These are phyloP conservation scores for Termitomyces titanicus DNA, from an alignment of 768 basidiomycete species.

Conservation along the genomic window DNA sequence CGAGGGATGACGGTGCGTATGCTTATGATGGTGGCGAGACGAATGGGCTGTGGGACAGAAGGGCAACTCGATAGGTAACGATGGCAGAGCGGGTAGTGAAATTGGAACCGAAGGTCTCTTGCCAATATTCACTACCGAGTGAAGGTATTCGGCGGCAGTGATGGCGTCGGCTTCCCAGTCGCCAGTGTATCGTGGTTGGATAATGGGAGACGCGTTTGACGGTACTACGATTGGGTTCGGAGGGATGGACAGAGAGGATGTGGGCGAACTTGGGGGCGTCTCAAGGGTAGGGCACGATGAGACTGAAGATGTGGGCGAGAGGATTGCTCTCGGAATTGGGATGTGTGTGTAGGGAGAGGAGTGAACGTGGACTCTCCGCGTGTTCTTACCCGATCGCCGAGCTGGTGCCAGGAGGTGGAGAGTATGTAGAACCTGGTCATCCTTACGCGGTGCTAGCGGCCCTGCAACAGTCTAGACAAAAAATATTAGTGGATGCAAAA, in stretches of 20 bases:
- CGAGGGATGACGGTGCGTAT: not conserved
- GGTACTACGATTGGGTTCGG: not conserved
- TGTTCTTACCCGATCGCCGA: not conserved
- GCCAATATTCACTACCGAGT: not conserved
- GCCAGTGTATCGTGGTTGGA: constrained; percentile 8
- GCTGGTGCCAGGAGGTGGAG: not conserved
- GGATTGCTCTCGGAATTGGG: no score
- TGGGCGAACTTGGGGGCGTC: not conserved
- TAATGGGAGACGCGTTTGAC: not conserved
- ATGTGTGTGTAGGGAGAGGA: no score
- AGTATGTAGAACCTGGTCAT: not conserved
- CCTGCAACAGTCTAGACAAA: not conserved
- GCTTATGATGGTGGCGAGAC: not conserved
- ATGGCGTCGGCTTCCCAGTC: constrained; percentile 14
- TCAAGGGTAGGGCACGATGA: not conserved
- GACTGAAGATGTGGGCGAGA: not conserved
- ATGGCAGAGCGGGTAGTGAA: not conserved
- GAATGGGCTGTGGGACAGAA: not conserved
- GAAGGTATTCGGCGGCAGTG: not conserved
- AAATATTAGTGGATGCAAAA: not conserved
- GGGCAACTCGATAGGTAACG: not conserved
- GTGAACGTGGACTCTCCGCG: not conserved
- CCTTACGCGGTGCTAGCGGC: not conserved
- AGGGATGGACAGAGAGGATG: not conserved
- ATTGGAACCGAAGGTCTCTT: not conserved